Evolutionary conservation across 345 rosid genomes (phyloP), one percentile per base, ranked within the genome.

Genomic region (Odontarrhena argentea): DNA sequence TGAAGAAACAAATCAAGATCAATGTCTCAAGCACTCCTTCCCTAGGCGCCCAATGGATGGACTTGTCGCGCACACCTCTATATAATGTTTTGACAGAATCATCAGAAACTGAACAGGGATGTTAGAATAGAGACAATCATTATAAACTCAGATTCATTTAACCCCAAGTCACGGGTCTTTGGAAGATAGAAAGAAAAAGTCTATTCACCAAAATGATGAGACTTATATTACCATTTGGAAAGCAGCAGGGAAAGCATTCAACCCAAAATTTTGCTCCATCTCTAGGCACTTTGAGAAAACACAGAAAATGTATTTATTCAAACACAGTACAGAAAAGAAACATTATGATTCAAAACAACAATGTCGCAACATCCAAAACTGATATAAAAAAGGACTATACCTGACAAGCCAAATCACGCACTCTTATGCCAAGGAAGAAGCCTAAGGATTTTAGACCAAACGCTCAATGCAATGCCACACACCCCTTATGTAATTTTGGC

Each of bases 11-110:
- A 9, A 93, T 88, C 71, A 90, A 79, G 76, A 90, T 76, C 51
- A 87, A 63, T 49, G 97, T 89, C 78, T 93, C 98, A 77, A 89
- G 55, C 57, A 90, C 78, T 94, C 85, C 81, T 93, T 93, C 67
- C 97, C 98, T 84, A 86, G 98, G 52, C 94, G 88, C 42, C 97
- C 98, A 79, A 93, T 79, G 55, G 98, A 82, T 9, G 96, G 98
- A 77, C 87, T 86, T 50, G 68, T 70, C 7, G 48, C 63, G 64
- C 76, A 49, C 63, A 83, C 78, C 68, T 85, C 91, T 46, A 92
- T 96, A 79, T 82, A 86, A 80, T 87, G 84, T 74, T 76, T 78
- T 22, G 52, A 74, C 61, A 93, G 89, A 78, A 93, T 90, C 98
- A 87, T 76, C 57, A 60, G 56, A 70, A 55, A 65, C 50, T 48